Conservation (phyloP, 352 stramenopile species). For the Globisporangium sylvaticum region DNA sequence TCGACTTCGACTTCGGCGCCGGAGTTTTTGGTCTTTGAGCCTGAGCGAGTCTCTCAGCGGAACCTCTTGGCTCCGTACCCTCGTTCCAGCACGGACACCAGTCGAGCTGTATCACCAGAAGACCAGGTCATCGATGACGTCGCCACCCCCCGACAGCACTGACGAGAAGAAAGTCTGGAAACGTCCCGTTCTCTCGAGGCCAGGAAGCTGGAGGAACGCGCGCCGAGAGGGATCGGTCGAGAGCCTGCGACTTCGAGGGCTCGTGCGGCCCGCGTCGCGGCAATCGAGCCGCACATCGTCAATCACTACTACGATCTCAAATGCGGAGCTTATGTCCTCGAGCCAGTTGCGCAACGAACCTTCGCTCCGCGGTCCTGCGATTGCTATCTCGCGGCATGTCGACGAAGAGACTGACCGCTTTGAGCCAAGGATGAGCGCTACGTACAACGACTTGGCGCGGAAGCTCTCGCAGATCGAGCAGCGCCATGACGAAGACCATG, state of each 20-base stretch:
- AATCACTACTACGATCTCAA: conserved; percentile 21
- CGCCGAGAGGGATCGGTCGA: conserved; percentile 32
- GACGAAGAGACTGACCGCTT: conserved; percentile 9
- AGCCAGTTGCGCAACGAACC: conserved; percentile 28
- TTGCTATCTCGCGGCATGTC: neutral
- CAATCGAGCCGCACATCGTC: conserved; percentile 31
- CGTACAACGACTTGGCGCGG: conserved; percentile 3
- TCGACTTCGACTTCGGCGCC: neutral
- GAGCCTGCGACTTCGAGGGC: conserved; percentile 29
- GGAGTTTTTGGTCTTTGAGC: conserved; percentile 45
- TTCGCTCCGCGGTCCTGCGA: neutral
- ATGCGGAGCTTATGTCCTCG: conserved; percentile 20
- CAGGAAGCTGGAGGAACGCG: conserved; percentile 52
- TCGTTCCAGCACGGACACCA: neutral
- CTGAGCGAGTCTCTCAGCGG: conserved; percentile 59
- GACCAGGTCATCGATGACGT: conserved; percentile 16
- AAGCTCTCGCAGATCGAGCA: conserved; percentile 17
- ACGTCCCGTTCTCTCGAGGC: conserved; percentile 25
- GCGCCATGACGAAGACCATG: conserved; percentile 16
- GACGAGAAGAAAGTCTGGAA: conserved; percentile 39
- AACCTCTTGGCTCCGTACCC: conserved; percentile 31
- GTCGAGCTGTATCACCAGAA: conserved; percentile 1
- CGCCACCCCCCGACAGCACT: conserved; percentile 18
- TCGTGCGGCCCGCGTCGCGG: conserved; percentile 22
- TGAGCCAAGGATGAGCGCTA: neutral